A percentile compares a stretch with the other conserved stretches of the same genome.
Evolutionary conservation across 345 rosid species (phyloP).

Genomic region (Hevea brasiliensis): DNA sequence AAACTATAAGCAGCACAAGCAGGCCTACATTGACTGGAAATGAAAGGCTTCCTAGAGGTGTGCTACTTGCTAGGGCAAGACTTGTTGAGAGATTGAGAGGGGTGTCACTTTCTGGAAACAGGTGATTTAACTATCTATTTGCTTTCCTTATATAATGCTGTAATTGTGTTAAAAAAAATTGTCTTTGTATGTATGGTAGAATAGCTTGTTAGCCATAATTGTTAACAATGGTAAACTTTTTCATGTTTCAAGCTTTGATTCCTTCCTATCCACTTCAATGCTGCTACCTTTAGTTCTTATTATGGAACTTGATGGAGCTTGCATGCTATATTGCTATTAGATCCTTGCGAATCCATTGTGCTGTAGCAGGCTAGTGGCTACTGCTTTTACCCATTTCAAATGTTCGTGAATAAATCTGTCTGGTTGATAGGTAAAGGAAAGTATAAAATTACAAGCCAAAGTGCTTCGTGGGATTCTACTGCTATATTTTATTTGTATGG

Average conservation of each 20-base stretch:
- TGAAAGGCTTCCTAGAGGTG: constrained; percentile 91
- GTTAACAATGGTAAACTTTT: not conserved
- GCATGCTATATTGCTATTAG: not conserved
- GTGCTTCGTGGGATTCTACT: not conserved
- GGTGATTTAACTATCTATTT: constrained; percentile 39
- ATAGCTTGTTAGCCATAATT: not conserved
- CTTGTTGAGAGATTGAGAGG: constrained; percentile 91
- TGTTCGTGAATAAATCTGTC: no score
- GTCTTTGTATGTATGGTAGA: not conserved
- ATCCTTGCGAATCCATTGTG: not conserved
- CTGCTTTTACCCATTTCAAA: no score
- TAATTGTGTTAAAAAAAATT: no score
- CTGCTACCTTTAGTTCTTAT: not conserved
- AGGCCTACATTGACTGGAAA: constrained; percentile 39
- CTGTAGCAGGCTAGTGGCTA: no score
- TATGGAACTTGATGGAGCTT: no score
- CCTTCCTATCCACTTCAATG: no score
- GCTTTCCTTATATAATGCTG: not conserved
- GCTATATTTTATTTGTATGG: not conserved
- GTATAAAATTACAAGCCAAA: not conserved
- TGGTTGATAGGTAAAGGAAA: no score
- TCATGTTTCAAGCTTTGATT: not conserved
- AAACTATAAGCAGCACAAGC: constrained; percentile 39
- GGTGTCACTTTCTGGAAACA: constrained; percentile 57
- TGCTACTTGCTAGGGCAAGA: constrained; percentile 87